These are phyloP conservation scores for Aureobasidium vineae DNA, from an alignment of 2,329 filamentous ascomycete genomes.

Conservation along the genomic window DNA sequence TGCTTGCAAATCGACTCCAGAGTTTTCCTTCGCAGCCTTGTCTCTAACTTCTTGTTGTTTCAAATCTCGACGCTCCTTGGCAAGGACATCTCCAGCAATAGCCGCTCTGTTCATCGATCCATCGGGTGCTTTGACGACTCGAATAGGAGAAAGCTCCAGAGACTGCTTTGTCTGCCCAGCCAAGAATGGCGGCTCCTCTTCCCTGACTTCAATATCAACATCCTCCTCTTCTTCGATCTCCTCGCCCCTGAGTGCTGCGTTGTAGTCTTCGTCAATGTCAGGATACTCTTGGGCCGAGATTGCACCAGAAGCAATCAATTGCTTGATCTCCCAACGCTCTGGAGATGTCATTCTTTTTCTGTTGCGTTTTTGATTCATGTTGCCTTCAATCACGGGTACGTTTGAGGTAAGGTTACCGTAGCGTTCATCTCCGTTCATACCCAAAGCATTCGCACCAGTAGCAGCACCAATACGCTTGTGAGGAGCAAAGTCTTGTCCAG, in stretches of 20 bases:
- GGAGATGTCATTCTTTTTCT: constrained; percentile 96
- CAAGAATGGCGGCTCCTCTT: constrained; percentile 95
- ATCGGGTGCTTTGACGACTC: constrained; percentile 95
- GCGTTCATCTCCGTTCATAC: constrained; percentile 63
- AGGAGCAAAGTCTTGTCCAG: constrained; percentile 78
- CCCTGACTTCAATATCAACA: constrained; percentile 92
- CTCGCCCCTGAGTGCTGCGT: constrained; percentile 80
- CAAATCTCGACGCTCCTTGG: constrained; percentile 86
- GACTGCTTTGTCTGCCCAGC: constrained; percentile 96
- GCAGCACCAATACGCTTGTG: constrained; percentile 76
- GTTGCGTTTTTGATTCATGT: constrained; percentile 56
- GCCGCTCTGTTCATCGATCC: constrained; percentile 97
- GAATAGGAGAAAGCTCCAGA: constrained; percentile 88
- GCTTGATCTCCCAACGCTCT: constrained; percentile 95
- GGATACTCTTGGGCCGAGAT: constrained; percentile 92
- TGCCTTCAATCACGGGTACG: constrained; percentile 63
- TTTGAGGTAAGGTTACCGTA: constrained; percentile 54
- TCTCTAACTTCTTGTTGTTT: constrained; percentile 85
- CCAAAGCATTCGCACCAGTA: constrained; percentile 84
- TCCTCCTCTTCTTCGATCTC: constrained; percentile 93
- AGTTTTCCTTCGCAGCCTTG: constrained; percentile 67
- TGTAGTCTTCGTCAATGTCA: constrained; percentile 90
- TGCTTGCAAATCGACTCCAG: constrained; percentile 77
- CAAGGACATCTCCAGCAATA: constrained; percentile 84
- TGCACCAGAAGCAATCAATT: constrained; percentile 92